Percentiles rank a stretch among this genome's conserved stretches.
phyloP scores from a whole-genome alignment of 352 stramenopile genomes.

The Globisporangium paroecandrum region DNA sequence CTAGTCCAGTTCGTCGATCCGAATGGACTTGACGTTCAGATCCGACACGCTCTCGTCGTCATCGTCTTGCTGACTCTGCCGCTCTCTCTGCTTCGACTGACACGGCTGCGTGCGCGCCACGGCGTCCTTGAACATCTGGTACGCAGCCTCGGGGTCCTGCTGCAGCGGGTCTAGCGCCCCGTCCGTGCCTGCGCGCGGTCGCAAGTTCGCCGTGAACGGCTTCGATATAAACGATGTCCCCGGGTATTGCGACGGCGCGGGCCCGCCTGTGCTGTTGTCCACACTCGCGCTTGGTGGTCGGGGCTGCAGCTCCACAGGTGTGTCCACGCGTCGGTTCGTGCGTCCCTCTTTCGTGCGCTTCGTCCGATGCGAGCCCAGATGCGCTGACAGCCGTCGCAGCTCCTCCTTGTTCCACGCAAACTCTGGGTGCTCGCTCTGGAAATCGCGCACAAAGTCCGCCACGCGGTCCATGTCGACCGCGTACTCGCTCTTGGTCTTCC shows the following conservation, averaged over 20 bases:
- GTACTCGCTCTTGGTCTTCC: conserved; percentile 10
- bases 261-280: background rate
- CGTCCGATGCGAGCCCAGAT: conserved; percentile 21
- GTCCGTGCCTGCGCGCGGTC: conserved; percentile 9
- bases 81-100: conserved; percentile 21
- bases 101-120: conserved; percentile 15
- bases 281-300: background rate
- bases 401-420: conserved; percentile 41
- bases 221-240: background rate
- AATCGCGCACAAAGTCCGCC: conserved; percentile 27
- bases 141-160: conserved; percentile 11
- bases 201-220: background rate
- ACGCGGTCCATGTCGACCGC: conserved; percentile 26
- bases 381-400: conserved; percentile 26
- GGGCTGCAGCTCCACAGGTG: conserved; percentile 5
- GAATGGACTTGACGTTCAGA: conserved; percentile 34
- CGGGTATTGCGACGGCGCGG: too few species aligned
- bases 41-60: background rate
- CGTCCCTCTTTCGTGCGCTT: conserved; percentile 20
- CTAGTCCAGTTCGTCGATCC: conserved; percentile 55
- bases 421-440: conserved; percentile 17
- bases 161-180: conserved; percentile 5
- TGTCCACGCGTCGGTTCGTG: conserved; percentile 15
- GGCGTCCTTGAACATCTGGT: conserved; percentile 18
- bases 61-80: background rate